Evolutionary conservation across 345 rosid genomes (phyloP), one percentile per base, ranked within the genome.

Genomic region (Garcia nutans): DNA sequence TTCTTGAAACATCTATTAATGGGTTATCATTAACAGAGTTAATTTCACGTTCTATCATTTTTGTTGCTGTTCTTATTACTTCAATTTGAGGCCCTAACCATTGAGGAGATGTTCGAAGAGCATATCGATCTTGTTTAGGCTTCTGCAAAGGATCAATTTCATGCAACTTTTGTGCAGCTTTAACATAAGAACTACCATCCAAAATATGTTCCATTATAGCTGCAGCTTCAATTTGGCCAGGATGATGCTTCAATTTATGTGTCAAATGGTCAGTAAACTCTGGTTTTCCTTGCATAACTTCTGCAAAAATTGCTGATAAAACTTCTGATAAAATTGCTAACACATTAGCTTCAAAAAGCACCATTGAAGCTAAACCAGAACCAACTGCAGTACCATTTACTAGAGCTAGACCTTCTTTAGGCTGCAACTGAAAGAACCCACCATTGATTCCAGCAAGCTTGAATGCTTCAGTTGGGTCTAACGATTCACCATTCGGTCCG

Each of bases 1-100:
- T 74, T 33, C 84, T 68, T 10, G 78, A 73, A 24, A 81, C 84
- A 69, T 81, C 84, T 55, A 81, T 81, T 72, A 81, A 70, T 9
- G 84, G 84, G 54, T 81, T 81, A 50, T 81, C 84, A 70, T 81
- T 81, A 41, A 81, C 84, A 12, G 84, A 81, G 69, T 81, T 81
- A 73, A 77, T 81, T 41, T 81, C 84, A 0, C 84, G 69, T 37
- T 81, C 84, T 33, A 81, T 81, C 81, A 81, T 81, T 58, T 76
- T 81, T 0, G 84, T 81, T 37, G 84, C 65, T 0, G 78, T 23
- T 74, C 84, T 73, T 37, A 81, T 77, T 47, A 81, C 84, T 69
- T 81, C 84, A 26, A 81, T 70, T 28, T 68, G 76, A 44, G 84
- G 84, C 20, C 84, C 84, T 45, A 81, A 68, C 84, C 84, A 81